These are phyloP conservation scores for Parathielavia appendiculata DNA, from an alignment of 495 filamentous ascomycete species.

Conservation along the genomic window DNA sequence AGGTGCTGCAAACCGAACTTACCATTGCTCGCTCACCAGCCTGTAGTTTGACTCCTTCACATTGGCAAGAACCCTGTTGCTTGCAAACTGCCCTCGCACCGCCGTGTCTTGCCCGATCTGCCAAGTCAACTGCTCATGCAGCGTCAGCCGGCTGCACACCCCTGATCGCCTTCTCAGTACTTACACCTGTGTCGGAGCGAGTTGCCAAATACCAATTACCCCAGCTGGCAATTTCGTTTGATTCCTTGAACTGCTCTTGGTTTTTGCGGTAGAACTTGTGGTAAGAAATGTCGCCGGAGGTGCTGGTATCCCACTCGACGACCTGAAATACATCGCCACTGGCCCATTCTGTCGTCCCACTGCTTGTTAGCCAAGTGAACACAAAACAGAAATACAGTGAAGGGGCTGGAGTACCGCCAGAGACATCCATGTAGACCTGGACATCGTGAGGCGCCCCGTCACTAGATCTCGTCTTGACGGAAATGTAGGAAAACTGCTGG, in stretches of 20 bases:
- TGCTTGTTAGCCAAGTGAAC: conserved; percentile 23
- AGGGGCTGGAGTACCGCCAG: conserved; percentile 56
- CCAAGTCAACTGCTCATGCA: conserved; percentile 40
- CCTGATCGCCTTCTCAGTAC: conserved; percentile 11
- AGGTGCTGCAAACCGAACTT: conserved; percentile 2
- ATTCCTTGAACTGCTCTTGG: conserved; percentile 66
- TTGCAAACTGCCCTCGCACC: conserved; percentile 63
- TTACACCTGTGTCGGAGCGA: conserved; percentile 30
- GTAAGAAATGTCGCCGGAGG: conserved; percentile 37
- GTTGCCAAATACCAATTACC: conserved; percentile 73
- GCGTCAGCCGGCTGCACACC: conserved; percentile 14
- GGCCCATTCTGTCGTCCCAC: conserved; percentile 36
- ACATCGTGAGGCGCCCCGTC: conserved; percentile 60
- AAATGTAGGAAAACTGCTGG: conserved; percentile 81
- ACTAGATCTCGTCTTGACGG: conserved; percentile 53
- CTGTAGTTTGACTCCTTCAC: conserved; percentile 61
- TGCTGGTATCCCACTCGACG: conserved; percentile 38
- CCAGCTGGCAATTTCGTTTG: conserved; percentile 74
- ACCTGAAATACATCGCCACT: conserved; percentile 37
- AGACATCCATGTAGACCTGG: conserved; percentile 79
- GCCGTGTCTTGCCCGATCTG: conserved; percentile 63
- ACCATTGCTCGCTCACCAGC: conserved; percentile 64
- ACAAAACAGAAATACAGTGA: conserved; percentile 27
- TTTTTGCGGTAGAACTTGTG: conserved; percentile 55
- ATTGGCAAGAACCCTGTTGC: conserved; percentile 58